Evolutionary conservation across 495 filamentous ascomycete species (phyloP), one percentile per base, ranked within the genome.

Genomic region (Neurospora africana): DNA sequence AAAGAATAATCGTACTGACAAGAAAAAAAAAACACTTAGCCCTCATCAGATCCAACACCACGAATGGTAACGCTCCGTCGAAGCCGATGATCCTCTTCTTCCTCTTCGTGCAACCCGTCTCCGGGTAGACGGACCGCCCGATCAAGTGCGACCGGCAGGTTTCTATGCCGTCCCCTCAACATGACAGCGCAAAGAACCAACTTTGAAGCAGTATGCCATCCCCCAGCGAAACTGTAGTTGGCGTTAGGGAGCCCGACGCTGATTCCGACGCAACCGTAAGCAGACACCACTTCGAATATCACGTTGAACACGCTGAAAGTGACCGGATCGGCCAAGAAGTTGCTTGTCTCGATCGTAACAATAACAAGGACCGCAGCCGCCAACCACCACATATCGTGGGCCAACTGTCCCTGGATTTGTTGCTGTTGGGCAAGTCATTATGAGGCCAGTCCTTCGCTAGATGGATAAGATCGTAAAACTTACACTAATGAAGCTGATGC

Each of bases 371-470:
- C 82, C 33, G 92, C 92, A 4, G 93, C 79, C 0, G 90, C 89
- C 17, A 97, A 87, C 89, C 90, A 95, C 93, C 93, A 96, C 4
- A 94, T 80, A 76, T 97, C 94, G 80, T 96, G 92, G 40, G 91
- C 89, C 10, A 97, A 87, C 76, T 97, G 92, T 39, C 90, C 89
- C 40, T 90, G 89, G 11, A 97, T 84, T 73, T 97, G 89, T 70
- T 89, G 88, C 53, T 61, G 11, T 61, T 61, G 23, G 23, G 53
- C 53, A 61, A 33, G 53, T 61, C 53, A 61, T 30, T 33, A 61
- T 33, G 27, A 33, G 53, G 53, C 6, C 53, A 61, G 27, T 33
- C 23, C 53, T 17, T 33, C 27, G 23, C 15, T 3, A 17, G 23
- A 15, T 53, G 53, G 53, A 33, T 33, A 15, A 27, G 27, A 27